A percentile compares a stretch with the other conserved stretches of the same genome.
These are phyloP conservation scores for Tremella fuciformis DNA, from an alignment of 768 basidiomycete genomes.

Conservation along the genomic window DNA sequence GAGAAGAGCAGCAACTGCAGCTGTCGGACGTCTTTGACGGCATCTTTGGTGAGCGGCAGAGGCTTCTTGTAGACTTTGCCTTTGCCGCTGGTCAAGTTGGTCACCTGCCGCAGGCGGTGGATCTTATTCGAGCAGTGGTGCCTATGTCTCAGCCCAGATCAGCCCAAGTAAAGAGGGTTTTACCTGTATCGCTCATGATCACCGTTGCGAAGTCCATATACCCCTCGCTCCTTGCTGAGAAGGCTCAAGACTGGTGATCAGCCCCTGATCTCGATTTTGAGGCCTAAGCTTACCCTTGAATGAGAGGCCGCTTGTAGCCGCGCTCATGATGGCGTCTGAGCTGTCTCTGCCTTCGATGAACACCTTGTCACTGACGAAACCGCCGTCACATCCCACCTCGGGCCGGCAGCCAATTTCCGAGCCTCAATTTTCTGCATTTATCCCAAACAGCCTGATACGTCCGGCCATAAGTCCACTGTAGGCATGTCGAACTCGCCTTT, in stretches of 20 bases:
- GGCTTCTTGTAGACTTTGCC: constrained; percentile 86
- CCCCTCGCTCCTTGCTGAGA: constrained; percentile 81
- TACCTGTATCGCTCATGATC: constrained; percentile 83
- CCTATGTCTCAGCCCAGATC: constrained; percentile 53
- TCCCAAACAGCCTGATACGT: no score
- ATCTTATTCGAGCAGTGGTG: constrained; percentile 90
- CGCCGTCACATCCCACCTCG: no score
- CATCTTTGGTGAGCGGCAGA: constrained; percentile 65
- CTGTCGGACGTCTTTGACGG: constrained; percentile 71
- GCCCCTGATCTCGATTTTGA: neutral
- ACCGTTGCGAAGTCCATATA: constrained; percentile 86
- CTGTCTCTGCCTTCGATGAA: no score
- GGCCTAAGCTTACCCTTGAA: constrained; percentile 37
- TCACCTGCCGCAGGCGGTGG: constrained; percentile 75
- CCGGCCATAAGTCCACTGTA: no score
- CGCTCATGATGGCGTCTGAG: no score
- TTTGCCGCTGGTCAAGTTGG: constrained; percentile 83
- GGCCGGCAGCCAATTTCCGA: no score
- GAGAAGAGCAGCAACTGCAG: constrained; percentile 77
- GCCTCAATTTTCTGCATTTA: no score
- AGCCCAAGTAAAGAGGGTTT: constrained; percentile 19
- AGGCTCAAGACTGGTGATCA: constrained; percentile 68
- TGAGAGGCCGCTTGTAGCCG: constrained; percentile 22
- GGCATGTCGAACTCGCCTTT: neutral
- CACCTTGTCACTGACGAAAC: no score